Percentiles rank a stretch among this genome's conserved stretches.
Conservation (phyloP, 1,284 basidiomycete genomes). For the Earliella scabrosa region DNA sequence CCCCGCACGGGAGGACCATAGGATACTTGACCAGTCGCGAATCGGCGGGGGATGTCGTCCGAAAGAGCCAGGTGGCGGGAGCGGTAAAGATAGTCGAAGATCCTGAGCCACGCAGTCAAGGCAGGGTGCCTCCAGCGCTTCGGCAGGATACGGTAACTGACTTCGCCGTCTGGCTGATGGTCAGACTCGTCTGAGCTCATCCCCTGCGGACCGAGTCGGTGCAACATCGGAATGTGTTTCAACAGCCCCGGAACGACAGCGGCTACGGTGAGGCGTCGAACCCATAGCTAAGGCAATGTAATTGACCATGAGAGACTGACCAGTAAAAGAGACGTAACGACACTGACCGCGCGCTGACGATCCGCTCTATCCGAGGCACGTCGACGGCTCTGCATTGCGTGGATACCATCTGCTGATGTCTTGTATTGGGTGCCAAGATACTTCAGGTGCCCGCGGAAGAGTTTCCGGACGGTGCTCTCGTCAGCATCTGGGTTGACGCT, state of each 20-base stretch:
- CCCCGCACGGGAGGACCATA: not conserved
- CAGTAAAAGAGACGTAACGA: not conserved
- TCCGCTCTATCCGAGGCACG: not conserved
- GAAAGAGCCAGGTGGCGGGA: not conserved
- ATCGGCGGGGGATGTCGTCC: no score
- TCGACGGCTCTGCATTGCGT: not conserved
- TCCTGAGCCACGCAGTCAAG: not conserved
- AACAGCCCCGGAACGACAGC: not conserved
- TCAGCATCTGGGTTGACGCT: not conserved
- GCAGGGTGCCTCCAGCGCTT: not conserved
- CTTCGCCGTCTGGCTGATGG: not conserved
- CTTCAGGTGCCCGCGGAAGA: constrained; percentile 1
- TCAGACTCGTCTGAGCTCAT: constrained; percentile 5
- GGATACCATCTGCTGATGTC: not conserved
- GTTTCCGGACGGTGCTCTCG: not conserved
- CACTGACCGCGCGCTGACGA: not conserved
- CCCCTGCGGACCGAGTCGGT: not conserved
- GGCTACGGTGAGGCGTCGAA: not conserved
- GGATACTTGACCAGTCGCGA: no score
- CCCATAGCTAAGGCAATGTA: not conserved
- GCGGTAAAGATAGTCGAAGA: not conserved
- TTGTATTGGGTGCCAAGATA: not conserved
- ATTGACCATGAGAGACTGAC: not conserved
- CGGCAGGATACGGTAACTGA: not conserved
- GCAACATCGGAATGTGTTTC: not conserved